Evolutionary conservation across 257 asterid species (phyloP).

Genomic region (Euphrasia confusa): DNA sequence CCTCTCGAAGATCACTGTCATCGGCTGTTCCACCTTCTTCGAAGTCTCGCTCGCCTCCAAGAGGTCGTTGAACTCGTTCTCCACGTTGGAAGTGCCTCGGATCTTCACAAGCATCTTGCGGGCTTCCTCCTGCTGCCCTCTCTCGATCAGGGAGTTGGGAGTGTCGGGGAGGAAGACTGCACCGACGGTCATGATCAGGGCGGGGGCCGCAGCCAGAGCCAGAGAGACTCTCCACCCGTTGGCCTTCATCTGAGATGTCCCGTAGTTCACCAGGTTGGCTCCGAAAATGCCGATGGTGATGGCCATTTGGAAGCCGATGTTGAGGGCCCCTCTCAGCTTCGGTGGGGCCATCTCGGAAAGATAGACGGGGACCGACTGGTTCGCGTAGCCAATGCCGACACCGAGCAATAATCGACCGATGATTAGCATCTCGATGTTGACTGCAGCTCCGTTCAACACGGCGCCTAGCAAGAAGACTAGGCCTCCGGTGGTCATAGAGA

Average conservation of each 20-base stretch:
- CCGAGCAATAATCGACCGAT: slow-evolving; percentile 57
- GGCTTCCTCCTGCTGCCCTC: slow-evolving; percentile 41
- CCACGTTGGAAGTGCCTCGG: slow-evolving; percentile 37
- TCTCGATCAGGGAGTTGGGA: slow-evolving; percentile 49
- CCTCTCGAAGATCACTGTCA: slow-evolving; percentile 25
- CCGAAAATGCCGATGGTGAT: slow-evolving; percentile 37
- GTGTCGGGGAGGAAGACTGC: slow-evolving; percentile 50
- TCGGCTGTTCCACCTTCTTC: slow-evolving; percentile 22
- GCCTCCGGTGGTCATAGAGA: slow-evolving; percentile 48
- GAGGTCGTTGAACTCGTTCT: slow-evolving; percentile 38
- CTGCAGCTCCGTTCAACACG: slow-evolving; percentile 43
- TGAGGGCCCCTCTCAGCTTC: slow-evolving; percentile 38
- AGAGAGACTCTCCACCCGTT: slow-evolving; percentile 55
- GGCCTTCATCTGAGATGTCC: slow-evolving; percentile 30
- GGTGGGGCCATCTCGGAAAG: slow-evolving; percentile 43
- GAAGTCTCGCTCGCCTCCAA: slow-evolving; percentile 50
- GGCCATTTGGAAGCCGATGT: slow-evolving; percentile 42
- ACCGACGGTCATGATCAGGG: slow-evolving; percentile 46
- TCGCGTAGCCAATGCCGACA: slow-evolving; percentile 57
- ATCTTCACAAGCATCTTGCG: slow-evolving; percentile 29
- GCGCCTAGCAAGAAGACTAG: slow-evolving; percentile 43
- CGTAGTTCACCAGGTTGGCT: slow-evolving; percentile 35
- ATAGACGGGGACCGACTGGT: slow-evolving; percentile 49
- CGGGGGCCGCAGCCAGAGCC: slow-evolving; percentile 48
- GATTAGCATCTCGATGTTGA: slow-evolving; percentile 48